Evolutionary conservation across 2,329 filamentous ascomycete species (phyloP).

Genomic region (Amesomyces nigricolor): DNA sequence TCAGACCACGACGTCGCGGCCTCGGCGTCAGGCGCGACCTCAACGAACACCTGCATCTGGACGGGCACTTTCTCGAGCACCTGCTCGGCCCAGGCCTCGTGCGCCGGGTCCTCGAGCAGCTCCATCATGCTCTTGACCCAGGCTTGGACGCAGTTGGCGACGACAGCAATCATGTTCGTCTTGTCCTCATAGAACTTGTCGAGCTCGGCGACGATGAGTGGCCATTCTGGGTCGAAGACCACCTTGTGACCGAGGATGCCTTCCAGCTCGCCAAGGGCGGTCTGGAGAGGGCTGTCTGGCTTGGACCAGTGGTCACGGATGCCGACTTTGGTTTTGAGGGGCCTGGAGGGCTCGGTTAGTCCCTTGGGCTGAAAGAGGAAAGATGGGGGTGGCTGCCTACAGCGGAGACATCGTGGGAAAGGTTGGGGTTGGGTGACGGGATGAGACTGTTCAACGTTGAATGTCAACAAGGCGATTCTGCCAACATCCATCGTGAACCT

Average conservation of each 20-base stretch:
- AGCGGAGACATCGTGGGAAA: constrained; percentile 19
- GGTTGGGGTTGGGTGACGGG: background rate
- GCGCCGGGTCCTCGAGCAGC: constrained; percentile 38
- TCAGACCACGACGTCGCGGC: constrained; percentile 36
- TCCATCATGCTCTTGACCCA: constrained; percentile 37
- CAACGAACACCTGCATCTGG: constrained; percentile 34
- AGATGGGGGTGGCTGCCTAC: background rate
- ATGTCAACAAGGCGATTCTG: background rate
- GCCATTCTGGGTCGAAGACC: constrained; percentile 40
- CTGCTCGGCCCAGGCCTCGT: constrained; percentile 39
- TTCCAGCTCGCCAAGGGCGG: constrained; percentile 26
- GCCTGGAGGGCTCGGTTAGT: constrained; percentile 28
- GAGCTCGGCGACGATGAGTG: constrained; percentile 36
- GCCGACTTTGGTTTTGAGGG: constrained; percentile 38
- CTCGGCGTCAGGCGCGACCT: constrained; percentile 31
- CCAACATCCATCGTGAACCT: background rate
- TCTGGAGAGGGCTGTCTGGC: constrained; percentile 31
- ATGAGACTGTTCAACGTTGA: background rate
- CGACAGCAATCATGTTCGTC: constrained; percentile 33
- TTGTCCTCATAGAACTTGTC: constrained; percentile 38
- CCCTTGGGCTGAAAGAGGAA: background rate
- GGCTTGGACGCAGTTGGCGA: constrained; percentile 35
- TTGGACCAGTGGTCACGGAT: constrained; percentile 42
- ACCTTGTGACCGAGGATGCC: constrained; percentile 37
- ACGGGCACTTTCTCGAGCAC: constrained; percentile 34